Evolutionary conservation across 208 protist genomes (phyloP).

Genomic region (Herpetomonas samuelpessoai): DNA sequence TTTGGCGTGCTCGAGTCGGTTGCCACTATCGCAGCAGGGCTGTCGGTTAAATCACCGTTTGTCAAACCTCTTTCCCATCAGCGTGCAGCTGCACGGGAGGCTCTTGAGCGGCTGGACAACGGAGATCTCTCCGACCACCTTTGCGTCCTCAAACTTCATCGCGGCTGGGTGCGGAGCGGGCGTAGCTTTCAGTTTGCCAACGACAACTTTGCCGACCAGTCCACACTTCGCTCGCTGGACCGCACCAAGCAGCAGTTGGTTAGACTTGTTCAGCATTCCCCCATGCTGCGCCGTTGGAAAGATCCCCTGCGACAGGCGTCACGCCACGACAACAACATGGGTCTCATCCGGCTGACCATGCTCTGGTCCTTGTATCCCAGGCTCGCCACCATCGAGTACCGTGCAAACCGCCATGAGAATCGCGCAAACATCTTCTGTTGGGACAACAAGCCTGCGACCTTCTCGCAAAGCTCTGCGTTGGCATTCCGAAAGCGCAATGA

Average conservation of each 20-base stretch:
- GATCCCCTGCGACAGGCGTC: constrained; percentile 43
- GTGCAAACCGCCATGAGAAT: constrained; percentile 36
- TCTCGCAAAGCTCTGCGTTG: constrained; percentile 54
- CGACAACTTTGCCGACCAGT: constrained; percentile 71
- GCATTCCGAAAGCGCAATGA: constrained; percentile 37
- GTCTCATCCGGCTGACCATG: constrained; percentile 66
- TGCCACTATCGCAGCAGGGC: constrained; percentile 82
- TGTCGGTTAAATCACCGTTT: constrained; percentile 82
- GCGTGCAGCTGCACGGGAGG: constrained; percentile 32
- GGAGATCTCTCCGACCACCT: constrained; percentile 76
- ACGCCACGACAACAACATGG: constrained; percentile 64
- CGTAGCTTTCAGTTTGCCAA: constrained; percentile 55
- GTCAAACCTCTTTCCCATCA: constrained; percentile 64
- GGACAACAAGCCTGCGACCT: constrained; percentile 70
- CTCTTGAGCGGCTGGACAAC: constrained; percentile 49
- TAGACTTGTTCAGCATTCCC: constrained; percentile 60
- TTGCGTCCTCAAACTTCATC: constrained; percentile 57
- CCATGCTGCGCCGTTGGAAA: constrained; percentile 46
- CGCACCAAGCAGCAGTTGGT: constrained; percentile 79
- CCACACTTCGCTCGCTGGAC: constrained; percentile 70
- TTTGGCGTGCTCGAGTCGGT: constrained; percentile 87
- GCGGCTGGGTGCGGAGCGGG: constrained; percentile 63
- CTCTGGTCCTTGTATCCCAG: constrained; percentile 82
- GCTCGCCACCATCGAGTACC: constrained; percentile 75
- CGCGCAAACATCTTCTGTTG: constrained; percentile 69